Evolutionary conservation across 352 stramenopile species (phyloP), one percentile per base, ranked within the genome.

Genomic region (Elongisporangium undulatum): DNA sequence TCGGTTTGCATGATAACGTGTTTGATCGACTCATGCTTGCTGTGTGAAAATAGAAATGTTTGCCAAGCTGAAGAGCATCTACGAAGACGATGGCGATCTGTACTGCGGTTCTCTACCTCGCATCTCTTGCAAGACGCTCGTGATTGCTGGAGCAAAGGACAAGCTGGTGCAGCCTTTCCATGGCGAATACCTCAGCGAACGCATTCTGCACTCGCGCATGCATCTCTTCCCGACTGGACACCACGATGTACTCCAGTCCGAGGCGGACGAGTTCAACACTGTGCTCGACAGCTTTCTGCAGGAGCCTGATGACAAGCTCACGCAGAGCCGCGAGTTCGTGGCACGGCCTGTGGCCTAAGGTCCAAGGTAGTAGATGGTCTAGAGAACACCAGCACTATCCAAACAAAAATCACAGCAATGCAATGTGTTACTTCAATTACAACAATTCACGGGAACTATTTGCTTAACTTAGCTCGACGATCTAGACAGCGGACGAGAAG

Each of bases 71-170:
- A 63, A 66, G 21, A 55, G 53, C 48, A 64, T 88, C 22, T 81
- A 85, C 66, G 65, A 83, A 51, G 69, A 83, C 15, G 64, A 67
- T 20, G 80, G 85, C 4, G 79, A 94, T 26, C 58, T 94, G 45
- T 92, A 88, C 72, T 92, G 82, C 49, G 78, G 72, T 34, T 72
- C 69, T 10, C 49, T 92, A 53, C 81, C 85, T 17, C 72, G 75
- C 41, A 81, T 94, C 57, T 82, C 85, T 34, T 94, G 85, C 78
- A 94, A 94, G 71, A 94, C 85, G 57, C 76, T 94, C 20, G 82
- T 92, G 51, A 71, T 94, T 19, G 62, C 75, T 3, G 81, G 82
- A 19, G 79, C 55, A 48, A 73, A 77, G 34, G 80, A 94, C 61
- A 77, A 79, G 19, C 67, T 90, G 16, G 76, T 94, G 45, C 75